Conservation (phyloP, 192 early-diverging fungal species). For the Phycomyces blakesleeanus region DNA sequence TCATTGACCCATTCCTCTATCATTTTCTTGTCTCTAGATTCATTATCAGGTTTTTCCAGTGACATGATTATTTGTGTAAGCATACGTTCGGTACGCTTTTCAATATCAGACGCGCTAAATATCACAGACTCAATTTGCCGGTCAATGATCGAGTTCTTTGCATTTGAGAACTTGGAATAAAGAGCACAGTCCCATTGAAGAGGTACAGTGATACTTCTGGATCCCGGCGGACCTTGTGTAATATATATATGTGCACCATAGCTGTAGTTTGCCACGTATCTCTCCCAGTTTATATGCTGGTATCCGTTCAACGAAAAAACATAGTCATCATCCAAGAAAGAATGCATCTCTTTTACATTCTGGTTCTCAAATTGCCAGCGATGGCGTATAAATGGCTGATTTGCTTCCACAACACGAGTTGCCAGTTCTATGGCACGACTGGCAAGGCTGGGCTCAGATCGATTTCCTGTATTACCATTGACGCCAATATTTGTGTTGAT, state of each 20-base stretch:
- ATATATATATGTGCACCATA: conserved; percentile 32
- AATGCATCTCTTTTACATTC: conserved; percentile 13
- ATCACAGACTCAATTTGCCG: conserved; percentile 32
- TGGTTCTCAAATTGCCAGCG: conserved; percentile 27
- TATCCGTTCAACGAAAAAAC: conserved; percentile 14
- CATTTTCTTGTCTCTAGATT: conserved; percentile 22
- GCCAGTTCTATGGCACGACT: conserved; percentile 20
- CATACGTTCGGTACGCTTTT: conserved; percentile 33
- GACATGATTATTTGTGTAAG: conserved; percentile 20
- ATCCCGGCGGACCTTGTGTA: conserved; percentile 13
- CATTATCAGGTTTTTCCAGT: conserved; percentile 26
- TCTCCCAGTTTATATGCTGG: conserved; percentile 22
- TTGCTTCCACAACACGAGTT: conserved; percentile 22
- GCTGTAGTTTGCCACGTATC: conserved; percentile 25
- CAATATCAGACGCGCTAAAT: conserved; percentile 30
- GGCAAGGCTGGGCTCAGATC: conserved; percentile 8
- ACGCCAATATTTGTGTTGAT: neutral
- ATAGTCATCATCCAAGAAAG: conserved; percentile 6
- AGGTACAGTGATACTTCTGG: conserved; percentile 20
- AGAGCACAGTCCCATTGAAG: conserved; percentile 31
- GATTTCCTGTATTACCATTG: neutral
- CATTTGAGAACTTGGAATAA: conserved; percentile 6
- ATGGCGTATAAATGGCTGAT: conserved; percentile 31
- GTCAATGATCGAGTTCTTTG: conserved; percentile 21
- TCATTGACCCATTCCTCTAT: conserved; percentile 37